phyloP scores from a whole-genome alignment of 371 early-diverging fungal species.

The Capniomyces stellatus region DNA sequence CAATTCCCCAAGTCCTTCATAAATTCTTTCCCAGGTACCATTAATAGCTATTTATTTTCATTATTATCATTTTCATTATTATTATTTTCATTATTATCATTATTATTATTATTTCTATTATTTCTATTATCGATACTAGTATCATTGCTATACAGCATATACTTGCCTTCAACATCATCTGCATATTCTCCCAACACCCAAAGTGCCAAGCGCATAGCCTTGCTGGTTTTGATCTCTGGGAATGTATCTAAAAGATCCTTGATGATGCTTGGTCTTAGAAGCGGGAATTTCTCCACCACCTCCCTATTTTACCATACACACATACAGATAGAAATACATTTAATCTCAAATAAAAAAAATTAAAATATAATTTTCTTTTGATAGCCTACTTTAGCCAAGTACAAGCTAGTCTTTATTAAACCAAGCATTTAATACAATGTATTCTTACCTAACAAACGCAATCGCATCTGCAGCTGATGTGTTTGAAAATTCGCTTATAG shows the following conservation, averaged over 20 bases:
- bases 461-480: conserved; percentile 90
- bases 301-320: conserved; percentile 43
- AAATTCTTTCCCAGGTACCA: conserved; percentile 62
- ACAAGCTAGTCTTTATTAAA: background rate
- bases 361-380: background rate
- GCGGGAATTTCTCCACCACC: conserved; percentile 88
- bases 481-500: conserved; percentile 71
- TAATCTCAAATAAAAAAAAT: background rate
- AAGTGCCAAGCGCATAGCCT: conserved; percentile 90
- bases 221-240: conserved; percentile 76
- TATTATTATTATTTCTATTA: too few relatives aligned
- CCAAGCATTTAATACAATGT: conserved; percentile 4
- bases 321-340: too few relatives aligned
- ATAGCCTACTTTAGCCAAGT: background rate
- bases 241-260: conserved; percentile 63
- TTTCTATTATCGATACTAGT: too few relatives aligned
- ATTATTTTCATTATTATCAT: too few relatives aligned
- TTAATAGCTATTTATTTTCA: conserved; percentile 55
- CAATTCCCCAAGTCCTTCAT: conserved; percentile 68
- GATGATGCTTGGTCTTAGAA: conserved; percentile 58
- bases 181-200: conserved; percentile 95
- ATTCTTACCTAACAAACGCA: conserved; percentile 60
- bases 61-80: too few relatives aligned
- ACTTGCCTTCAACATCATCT: conserved; percentile 16
- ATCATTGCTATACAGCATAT: too few relatives aligned